Evolutionary conservation across 2,329 filamentous ascomycete genomes (phyloP), one percentile per base, ranked within the genome.

Genomic region (Aspergillus calidoustus): DNA sequence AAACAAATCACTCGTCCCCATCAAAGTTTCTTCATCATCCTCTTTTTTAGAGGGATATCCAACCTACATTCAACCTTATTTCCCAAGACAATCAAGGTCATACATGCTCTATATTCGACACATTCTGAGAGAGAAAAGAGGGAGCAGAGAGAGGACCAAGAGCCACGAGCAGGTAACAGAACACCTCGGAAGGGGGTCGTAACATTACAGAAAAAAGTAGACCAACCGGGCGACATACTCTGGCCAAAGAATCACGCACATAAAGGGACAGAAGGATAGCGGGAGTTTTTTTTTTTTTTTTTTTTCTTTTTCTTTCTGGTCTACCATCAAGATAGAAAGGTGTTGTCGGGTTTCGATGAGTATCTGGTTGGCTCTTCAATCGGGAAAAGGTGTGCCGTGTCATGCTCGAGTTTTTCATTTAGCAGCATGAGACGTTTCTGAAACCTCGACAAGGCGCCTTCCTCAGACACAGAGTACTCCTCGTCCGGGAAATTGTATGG

Each of bases 21-120:
- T 54, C 54, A 31, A 56, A 9, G 54, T 23, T 60, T 28, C 25
- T 49, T 61, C 52, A 53, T 66, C 49, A 7, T 54, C 44, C 50
- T 38, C 51, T 52, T 31, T 34, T 60, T 56, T 59, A 55, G 54
- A 49, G 62, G 46, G 52, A 62, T 54, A 30, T 62, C 52, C 19
- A 58, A 64, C 65, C 60, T 67, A 67, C 62, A 61, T 58, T 54
- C 47, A 54, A 56, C 50, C 51, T n/a, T 15, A 52, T 51, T 48
- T 61, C 61, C 62, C 59, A 19, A 54, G 47, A 61, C 43, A 62
- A 44, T 61, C 59, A 66, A 61, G 54, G 59, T 34, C 62, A 65
- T 66, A 63, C 48, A 66, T 67, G 64, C 57, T 66, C 63, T 68
- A 68, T 68, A 65, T 65, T 65, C 59, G 54, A 55, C 59, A 56